Conservation (phyloP, 2,329 filamentous ascomycete genomes). For the Pseudocercospora crystallina region DNA sequence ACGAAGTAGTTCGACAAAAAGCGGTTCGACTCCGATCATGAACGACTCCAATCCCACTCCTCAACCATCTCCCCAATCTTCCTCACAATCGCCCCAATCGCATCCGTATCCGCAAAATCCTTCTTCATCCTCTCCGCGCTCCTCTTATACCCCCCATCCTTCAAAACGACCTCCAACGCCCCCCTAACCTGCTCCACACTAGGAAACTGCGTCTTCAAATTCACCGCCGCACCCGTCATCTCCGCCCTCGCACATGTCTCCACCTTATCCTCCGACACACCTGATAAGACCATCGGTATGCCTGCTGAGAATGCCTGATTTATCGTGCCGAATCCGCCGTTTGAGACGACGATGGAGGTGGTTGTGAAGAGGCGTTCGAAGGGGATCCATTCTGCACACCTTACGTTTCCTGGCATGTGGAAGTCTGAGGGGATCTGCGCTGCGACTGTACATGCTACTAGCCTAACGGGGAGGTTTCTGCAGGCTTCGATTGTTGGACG, state of each 20-base stretch:
- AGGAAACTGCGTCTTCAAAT: conserved; percentile 41
- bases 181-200: conserved; percentile 18
- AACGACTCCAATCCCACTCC: too few species aligned
- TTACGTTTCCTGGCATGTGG: conserved; percentile 43
- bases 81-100: conserved; percentile 9
- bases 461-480: conserved; percentile 41
- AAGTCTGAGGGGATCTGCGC: conserved; percentile 31
- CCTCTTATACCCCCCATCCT: conserved; percentile 23
- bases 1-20: too few species aligned
- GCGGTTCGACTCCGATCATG: too few species aligned
- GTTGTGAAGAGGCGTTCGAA: conserved; percentile 50
- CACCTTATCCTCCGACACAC: conserved; percentile 40
- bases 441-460: conserved; percentile 39
- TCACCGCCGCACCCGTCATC: conserved; percentile 47
- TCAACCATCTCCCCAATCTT: conserved; percentile 2
- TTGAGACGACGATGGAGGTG: conserved; percentile 46
- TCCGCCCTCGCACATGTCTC: conserved; percentile 45
- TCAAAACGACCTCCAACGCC: conserved; percentile 11
- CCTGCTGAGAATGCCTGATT: conserved; percentile 47
- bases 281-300: conserved; percentile 50
- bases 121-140: conserved; percentile 25
- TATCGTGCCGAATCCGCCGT: conserved; percentile 49
- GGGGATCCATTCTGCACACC: conserved; percentile 49
- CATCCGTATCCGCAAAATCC: conserved; percentile 24
- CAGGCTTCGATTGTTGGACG: conserved; percentile 48